Conservation (phyloP, 768 basidiomycete genomes). For the Ramaria rubella region DNA sequence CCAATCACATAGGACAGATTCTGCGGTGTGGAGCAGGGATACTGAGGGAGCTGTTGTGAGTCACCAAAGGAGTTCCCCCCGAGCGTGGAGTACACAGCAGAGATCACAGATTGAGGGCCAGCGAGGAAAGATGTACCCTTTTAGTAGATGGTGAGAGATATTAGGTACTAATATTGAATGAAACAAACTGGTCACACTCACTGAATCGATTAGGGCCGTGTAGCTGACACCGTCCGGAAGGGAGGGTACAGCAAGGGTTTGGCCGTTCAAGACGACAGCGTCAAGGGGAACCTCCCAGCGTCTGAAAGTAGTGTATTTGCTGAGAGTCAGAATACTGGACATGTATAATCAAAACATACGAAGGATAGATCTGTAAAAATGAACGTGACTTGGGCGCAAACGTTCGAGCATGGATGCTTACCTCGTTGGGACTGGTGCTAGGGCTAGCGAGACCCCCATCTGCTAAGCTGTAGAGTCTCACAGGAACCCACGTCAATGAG, state of each 20-base stretch:
- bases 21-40: neutral
- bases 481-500: conserved; percentile 7
- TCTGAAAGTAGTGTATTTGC: neutral
- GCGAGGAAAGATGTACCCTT: conserved; percentile 4
- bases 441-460: conserved; percentile 3
- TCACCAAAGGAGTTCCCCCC: neutral
- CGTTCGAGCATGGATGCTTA: neutral
- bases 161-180: too few species aligned
- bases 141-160: neutral
- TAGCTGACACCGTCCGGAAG: neutral
- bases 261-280: conserved; percentile 5
- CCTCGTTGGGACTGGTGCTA: conserved; percentile 1
- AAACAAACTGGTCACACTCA: neutral
- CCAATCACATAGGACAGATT: conserved; percentile 5
- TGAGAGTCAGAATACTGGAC: neutral
- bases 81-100: neutral
- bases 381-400: neutral
- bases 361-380: conserved; percentile 3
- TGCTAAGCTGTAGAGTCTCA: neutral
- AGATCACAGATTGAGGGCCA: conserved; percentile 1
- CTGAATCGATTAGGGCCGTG: conserved; percentile 6
- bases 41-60: neutral
- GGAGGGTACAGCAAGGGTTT: neutral
- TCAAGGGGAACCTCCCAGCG: conserved; percentile 9
- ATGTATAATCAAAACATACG: neutral